Conservation (phyloP, 164 flowering plant species). For the Hamamelis virginiana region DNA sequence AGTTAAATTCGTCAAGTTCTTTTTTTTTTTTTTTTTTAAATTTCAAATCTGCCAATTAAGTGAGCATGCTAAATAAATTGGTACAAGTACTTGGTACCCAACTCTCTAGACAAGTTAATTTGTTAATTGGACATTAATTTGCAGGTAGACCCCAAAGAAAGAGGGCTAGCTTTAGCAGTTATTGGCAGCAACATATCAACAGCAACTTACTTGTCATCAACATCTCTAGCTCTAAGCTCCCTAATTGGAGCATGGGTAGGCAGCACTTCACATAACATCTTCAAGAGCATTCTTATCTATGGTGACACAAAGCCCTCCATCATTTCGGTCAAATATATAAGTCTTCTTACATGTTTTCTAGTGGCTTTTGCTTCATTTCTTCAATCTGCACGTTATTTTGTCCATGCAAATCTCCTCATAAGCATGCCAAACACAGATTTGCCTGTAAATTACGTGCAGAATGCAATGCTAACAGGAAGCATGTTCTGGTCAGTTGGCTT, state of each 20-base stretch:
- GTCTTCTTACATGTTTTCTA: slow-evolving; percentile 50
- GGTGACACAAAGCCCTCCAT: slow-evolving; percentile 50
- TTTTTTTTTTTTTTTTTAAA: background rate
- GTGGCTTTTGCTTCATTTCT: slow-evolving; percentile 61
- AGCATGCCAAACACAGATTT: slow-evolving; percentile 57
- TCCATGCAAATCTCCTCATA: slow-evolving; percentile 60
- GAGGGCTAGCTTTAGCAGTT: slow-evolving; percentile 19
- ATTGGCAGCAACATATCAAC: slow-evolving; percentile 48
- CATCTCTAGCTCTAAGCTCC: slow-evolving; percentile 51
- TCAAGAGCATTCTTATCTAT: slow-evolving; percentile 38
- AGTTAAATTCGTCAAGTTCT: no score
- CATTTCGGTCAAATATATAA: slow-evolving; percentile 51
- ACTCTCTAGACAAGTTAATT: no score
- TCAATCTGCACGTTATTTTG: slow-evolving; percentile 48
- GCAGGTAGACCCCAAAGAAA: slow-evolving; percentile 1
- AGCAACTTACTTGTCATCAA: slow-evolving; percentile 51
- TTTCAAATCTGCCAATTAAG: no score
- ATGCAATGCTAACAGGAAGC: slow-evolving; percentile 51
- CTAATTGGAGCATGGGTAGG: slow-evolving; percentile 71
- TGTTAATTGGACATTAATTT: no score
- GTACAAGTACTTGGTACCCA: no score
- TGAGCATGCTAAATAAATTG: no score
- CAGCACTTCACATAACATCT: slow-evolving; percentile 35
- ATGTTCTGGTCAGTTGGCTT: slow-evolving; percentile 59
- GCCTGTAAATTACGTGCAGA: slow-evolving; percentile 40